Percentiles rank a stretch among this genome's conserved stretches.
phyloP scores from a whole-genome alignment of 169 alveolate species.

The Babesia caballi region DNA sequence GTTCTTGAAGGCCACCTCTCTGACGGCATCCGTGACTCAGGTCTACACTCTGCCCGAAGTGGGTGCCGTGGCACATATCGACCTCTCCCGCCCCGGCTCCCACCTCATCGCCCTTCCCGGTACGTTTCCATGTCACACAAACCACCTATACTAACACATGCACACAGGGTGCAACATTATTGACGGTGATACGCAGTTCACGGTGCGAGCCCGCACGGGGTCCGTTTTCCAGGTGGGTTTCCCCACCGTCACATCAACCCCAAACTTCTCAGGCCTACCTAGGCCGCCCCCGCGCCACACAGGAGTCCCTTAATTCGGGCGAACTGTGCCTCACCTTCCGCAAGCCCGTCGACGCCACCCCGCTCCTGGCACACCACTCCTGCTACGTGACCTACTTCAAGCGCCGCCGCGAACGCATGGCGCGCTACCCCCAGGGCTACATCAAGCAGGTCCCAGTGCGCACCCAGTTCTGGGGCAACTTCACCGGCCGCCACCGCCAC shows the following conservation, averaged over 20 bases:
- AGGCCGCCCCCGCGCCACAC: not conserved
- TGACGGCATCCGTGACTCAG: not conserved
- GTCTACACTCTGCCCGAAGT: constrained; percentile 14
- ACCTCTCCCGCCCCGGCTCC: not conserved
- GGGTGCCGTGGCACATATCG: not conserved
- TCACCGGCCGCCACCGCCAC: constrained; percentile 32
- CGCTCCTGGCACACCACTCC: not conserved
- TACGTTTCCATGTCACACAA: not conserved
- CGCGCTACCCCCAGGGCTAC: constrained; percentile 52
- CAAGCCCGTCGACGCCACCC: not conserved
- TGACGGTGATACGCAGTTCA: not conserved
- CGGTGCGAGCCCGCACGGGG: not conserved
- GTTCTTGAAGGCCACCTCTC: not conserved
- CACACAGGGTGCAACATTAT: constrained; percentile 11
- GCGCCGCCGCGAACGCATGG: constrained; percentile 52
- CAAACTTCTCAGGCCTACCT: not conserved
- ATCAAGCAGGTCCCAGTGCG: constrained; percentile 49
- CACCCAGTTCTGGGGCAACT: constrained; percentile 44
- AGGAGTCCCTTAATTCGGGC: not conserved
- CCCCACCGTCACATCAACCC: too few species aligned
- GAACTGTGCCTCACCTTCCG: not conserved
- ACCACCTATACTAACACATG: not conserved
- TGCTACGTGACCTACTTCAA: constrained; percentile 55
- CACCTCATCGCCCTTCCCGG: constrained; percentile 9
- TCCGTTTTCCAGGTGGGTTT: constrained; percentile 16